These are phyloP conservation scores for Cryphonectria carpinicola DNA, from an alignment of 2,329 filamentous ascomycete species.

Conservation along the genomic window DNA sequence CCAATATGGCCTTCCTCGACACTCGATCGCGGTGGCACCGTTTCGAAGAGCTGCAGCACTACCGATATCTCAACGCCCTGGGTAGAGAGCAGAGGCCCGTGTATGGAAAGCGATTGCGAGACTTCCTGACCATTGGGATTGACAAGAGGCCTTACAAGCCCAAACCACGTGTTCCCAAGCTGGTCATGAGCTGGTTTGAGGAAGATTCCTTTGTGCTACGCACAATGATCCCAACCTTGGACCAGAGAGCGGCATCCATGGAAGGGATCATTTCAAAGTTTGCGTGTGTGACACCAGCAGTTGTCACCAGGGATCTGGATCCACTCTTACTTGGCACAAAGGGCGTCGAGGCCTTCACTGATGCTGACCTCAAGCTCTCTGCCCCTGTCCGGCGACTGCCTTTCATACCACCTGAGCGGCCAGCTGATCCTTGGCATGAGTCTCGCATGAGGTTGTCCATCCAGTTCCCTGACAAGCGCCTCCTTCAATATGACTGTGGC, in stretches of 20 bases:
- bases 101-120: constrained; percentile 79
- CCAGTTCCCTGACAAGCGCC: constrained; percentile 92
- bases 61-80: constrained; percentile 78
- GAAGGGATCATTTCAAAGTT: constrained; percentile 83
- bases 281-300: constrained; percentile 88
- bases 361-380: constrained; percentile 61
- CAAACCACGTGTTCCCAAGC: constrained; percentile 62
- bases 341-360: constrained; percentile 60
- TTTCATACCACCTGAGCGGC: constrained; percentile 59
- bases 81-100: constrained; percentile 80
- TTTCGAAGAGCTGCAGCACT: constrained; percentile 80
- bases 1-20: constrained; percentile 74
- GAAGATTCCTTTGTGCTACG: constrained; percentile 67
- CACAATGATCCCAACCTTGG: constrained; percentile 73
- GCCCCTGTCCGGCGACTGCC: constrained; percentile 59
- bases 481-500: constrained; percentile 97
- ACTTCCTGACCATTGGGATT: constrained; percentile 69
- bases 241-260: constrained; percentile 72
- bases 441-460: constrained; percentile 91
- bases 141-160: constrained; percentile 62
- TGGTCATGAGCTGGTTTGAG: constrained; percentile 75
- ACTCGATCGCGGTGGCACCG: constrained; percentile 69
- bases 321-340: constrained; percentile 66
- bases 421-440: constrained; percentile 86
- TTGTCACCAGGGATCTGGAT: constrained; percentile 78